phyloP scores from a whole-genome alignment of 2,329 filamentous ascomycete genomes.

The Fusarium phyllophilum region DNA sequence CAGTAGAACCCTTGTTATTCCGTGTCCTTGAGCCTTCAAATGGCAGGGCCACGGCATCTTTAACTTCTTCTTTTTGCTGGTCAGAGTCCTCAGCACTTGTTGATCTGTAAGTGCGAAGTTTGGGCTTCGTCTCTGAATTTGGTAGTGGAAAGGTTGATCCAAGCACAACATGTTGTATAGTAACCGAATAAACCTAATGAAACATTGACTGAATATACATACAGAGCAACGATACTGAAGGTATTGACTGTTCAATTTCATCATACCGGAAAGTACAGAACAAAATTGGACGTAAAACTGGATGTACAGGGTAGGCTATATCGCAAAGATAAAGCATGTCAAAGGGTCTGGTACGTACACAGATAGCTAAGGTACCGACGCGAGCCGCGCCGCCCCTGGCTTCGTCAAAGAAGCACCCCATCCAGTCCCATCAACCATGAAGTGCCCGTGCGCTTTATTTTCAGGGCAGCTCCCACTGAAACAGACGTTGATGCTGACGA shows the following conservation, averaged over 20 bases:
- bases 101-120: neutral
- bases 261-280: neutral
- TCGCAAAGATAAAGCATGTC: neutral
- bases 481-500: neutral
- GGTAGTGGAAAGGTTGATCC: neutral
- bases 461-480: conserved; percentile 1
- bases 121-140: neutral
- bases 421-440: neutral
- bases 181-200: too few relatives aligned
- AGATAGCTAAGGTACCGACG: neutral
- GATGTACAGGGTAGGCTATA: neutral
- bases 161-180: neutral
- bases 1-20: too few relatives aligned
- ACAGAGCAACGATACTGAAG: neutral
- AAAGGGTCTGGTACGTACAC: conserved; percentile 2
- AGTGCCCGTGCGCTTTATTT: conserved; percentile 5
- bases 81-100: neutral
- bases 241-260: neutral
- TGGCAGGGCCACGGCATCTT: neutral
- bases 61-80: too few relatives aligned
- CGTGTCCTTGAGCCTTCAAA: neutral
- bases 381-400: conserved; percentile 14
- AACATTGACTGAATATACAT: neutral
- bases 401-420: neutral
- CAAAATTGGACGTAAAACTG: neutral